phyloP scores from a whole-genome alignment of 495 filamentous ascomycete species.

The Penicillium simplicissimum region DNA sequence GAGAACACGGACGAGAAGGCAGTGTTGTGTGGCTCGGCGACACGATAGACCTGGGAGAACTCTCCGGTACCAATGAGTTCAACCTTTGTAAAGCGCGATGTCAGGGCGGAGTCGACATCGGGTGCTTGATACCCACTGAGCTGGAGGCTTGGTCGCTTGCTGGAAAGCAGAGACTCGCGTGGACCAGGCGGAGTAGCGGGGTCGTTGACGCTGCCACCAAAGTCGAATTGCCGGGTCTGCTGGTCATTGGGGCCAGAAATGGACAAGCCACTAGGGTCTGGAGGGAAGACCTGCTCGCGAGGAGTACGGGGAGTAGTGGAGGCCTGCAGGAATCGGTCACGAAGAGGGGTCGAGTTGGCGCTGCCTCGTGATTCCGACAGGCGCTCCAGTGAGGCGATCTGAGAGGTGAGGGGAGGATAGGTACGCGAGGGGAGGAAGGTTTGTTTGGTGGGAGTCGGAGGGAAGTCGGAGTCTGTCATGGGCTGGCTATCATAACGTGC shows the following conservation, averaged over 20 bases:
- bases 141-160: slow-evolving; percentile 51
- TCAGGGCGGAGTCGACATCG: slow-evolving; percentile 70
- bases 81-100: slow-evolving; percentile 71
- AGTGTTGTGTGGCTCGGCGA: slow-evolving; percentile 53
- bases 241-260: slow-evolving; percentile 63
- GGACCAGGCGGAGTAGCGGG: slow-evolving; percentile 80
- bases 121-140: slow-evolving; percentile 56
- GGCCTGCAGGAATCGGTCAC: slow-evolving; percentile 46
- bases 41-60: slow-evolving; percentile 89
- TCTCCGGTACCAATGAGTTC: slow-evolving; percentile 82
- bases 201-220: slow-evolving; percentile 48
- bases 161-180: slow-evolving; percentile 58
- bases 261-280: slow-evolving; percentile 79
- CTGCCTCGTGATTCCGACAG: slow-evolving; percentile 36
- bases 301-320: slow-evolving; percentile 72
- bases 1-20: slow-evolving; percentile 48
- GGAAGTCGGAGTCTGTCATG: slow-evolving; percentile 70
- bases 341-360: slow-evolving; percentile 35
- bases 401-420: slow-evolving; percentile 43
- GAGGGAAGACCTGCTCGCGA: slow-evolving; percentile 68
- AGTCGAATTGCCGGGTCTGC: slow-evolving; percentile 41
- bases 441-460: slow-evolving; percentile 91
- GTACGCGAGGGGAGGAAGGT: slow-evolving; percentile 48
- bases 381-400: slow-evolving; percentile 42
- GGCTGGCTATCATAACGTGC: slow-evolving; percentile 59